A percentile compares a stretch with the other conserved stretches of the same genome.
Evolutionary conservation across 1,139 yeast genomes (phyloP).

Genomic region (Blastobotrys niveus): DNA sequence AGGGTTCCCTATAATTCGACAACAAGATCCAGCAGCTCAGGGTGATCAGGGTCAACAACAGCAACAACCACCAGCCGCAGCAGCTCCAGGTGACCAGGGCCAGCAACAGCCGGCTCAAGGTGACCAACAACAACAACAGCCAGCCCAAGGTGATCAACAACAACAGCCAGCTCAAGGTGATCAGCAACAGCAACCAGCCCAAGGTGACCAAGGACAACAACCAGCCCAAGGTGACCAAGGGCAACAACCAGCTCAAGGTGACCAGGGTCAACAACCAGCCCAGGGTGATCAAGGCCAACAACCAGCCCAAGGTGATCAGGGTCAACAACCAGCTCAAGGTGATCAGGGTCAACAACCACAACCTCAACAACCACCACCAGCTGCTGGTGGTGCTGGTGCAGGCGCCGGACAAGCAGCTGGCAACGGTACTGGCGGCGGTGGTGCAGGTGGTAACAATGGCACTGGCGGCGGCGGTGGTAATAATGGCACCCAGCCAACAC

Average conservation of each 20-base stretch:
- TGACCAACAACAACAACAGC: neutral
- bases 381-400: neutral
- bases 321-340: neutral
- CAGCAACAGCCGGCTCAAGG: neutral
- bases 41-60: neutral
- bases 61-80: neutral
- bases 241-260: neutral
- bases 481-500: neutral
- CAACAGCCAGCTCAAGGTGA: neutral
- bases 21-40: no score
- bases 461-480: slow-evolving; percentile 4
- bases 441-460: slow-evolving; percentile 3
- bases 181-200: no score
- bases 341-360: neutral
- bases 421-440: neutral
- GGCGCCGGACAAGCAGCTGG: neutral
- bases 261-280: neutral
- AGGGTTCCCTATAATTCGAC: no score
- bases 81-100: neutral
- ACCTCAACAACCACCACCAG: neutral
- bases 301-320: neutral
- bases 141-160: neutral
- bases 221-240: neutral
- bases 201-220: slow-evolving; percentile 1
- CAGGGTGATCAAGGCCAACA: neutral